phyloP scores from a whole-genome alignment of 768 basidiomycete genomes.

The Tulasnella sp. region DNA sequence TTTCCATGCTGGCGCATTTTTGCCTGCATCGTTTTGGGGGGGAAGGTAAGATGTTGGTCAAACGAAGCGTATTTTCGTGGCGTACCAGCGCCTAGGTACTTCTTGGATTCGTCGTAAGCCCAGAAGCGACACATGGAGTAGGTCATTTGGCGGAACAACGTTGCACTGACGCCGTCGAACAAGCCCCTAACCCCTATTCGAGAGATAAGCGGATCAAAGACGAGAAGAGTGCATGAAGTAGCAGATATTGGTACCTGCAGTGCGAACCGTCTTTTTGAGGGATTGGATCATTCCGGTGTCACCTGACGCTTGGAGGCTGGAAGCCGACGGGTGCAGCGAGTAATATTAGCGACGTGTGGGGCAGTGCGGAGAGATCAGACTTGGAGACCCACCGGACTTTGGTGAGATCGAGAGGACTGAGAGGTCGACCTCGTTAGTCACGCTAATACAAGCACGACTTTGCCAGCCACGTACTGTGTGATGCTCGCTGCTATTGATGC shows the following conservation, averaged over 20 bases:
- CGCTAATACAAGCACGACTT: neutral
- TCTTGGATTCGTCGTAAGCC: conserved; percentile 89
- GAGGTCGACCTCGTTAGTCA: neutral
- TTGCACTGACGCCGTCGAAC: conserved; percentile 81
- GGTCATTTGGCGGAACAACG: conserved; percentile 86
- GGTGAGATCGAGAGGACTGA: conserved; percentile 78
- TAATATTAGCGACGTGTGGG: neutral
- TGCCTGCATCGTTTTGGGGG: conserved; percentile 32
- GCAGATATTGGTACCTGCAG: conserved; percentile 46
- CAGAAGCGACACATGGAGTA: conserved; percentile 91
- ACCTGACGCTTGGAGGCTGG: conserved; percentile 69
- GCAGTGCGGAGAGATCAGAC: neutral
- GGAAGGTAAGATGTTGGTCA: neutral
- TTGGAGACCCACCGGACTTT: conserved; percentile 53
- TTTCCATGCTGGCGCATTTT: conserved; percentile 70
- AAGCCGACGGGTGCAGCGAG: neutral
- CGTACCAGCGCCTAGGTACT: conserved; percentile 57
- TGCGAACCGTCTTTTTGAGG: conserved; percentile 71
- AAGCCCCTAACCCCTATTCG: conserved; percentile 40
- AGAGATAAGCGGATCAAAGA: conserved; percentile 31
- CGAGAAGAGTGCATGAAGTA: neutral
- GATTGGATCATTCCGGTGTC: conserved; percentile 84
- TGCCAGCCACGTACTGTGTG: conserved; percentile 53
- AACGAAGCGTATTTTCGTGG: conserved; percentile 7
- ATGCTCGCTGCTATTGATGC: conserved; percentile 84